phyloP scores from a whole-genome alignment of 805 yeast species.

The Diddensiella transvaalensis region DNA sequence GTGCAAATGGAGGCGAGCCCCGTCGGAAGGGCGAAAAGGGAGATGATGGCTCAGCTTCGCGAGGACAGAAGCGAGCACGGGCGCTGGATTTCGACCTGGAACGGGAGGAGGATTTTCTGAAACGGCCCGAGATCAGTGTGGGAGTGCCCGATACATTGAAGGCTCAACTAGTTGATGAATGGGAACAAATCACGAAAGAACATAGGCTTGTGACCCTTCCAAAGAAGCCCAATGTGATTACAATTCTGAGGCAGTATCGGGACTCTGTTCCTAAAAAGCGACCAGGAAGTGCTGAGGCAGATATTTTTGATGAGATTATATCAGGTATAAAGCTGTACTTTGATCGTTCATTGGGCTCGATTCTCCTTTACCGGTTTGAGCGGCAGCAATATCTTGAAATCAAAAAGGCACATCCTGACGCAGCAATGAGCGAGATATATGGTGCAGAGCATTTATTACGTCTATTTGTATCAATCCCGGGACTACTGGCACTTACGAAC shows the following conservation, averaged over 20 bases:
- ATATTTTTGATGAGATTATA: conserved; percentile 62
- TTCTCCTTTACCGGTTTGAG: conserved; percentile 71
- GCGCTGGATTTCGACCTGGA: conserved; percentile 34
- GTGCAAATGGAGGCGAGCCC: conserved; percentile 5
- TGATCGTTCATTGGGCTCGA: conserved; percentile 64
- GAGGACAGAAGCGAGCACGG: conserved; percentile 22
- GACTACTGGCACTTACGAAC: conserved; percentile 68
- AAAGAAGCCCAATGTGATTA: conserved; percentile 47
- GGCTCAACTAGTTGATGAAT: conserved; percentile 76
- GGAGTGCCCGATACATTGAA: conserved; percentile 66
- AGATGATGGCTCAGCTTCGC: conserved; percentile 6
- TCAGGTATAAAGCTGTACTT: conserved; percentile 70
- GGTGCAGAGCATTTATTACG: conserved; percentile 83
- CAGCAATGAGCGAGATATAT: conserved; percentile 49
- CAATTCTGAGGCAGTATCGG: conserved; percentile 53
- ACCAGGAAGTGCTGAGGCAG: conserved; percentile 39
- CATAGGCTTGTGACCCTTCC: conserved; percentile 69
- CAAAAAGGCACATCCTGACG: conserved; percentile 35
- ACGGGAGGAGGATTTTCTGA: conserved; percentile 34
- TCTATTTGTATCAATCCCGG: conserved; percentile 74
- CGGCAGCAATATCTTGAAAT: conserved; percentile 65
- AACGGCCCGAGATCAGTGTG: conserved; percentile 49
- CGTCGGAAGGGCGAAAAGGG: conserved; percentile 3
- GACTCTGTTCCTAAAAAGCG: conserved; percentile 26
- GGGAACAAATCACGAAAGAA: conserved; percentile 87